Percentiles rank a stretch among this genome's conserved stretches.
These are phyloP conservation scores for Neocallimastix lanati DNA, from an alignment of 192 early-diverging fungal genomes.

Conservation along the genomic window DNA sequence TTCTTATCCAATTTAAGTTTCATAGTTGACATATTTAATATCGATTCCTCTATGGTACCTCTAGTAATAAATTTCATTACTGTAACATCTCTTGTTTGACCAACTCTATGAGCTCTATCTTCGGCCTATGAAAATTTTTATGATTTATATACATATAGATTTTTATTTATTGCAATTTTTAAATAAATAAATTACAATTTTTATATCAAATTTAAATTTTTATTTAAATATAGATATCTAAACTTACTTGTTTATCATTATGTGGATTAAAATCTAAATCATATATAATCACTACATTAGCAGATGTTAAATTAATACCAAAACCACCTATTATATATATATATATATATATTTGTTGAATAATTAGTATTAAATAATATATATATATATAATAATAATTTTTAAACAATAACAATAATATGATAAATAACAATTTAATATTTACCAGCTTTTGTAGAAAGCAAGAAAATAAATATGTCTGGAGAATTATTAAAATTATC, in stretches of 20 bases:
- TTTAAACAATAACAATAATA: no score
- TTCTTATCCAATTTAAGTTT: conserved; percentile 41
- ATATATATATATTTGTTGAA: neutral
- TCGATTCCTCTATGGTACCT: conserved; percentile 52
- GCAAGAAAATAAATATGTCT: conserved; percentile 37
- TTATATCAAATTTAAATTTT: no score
- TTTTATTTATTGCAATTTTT: no score
- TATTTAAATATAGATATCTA: neutral
- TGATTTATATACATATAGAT: no score
- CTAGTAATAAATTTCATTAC: conserved; percentile 50
- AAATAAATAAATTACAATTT: no score
- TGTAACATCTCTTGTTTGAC: conserved; percentile 62
- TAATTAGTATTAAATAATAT: neutral
- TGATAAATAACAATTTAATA: no score
- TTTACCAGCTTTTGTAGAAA: conserved; percentile 58
- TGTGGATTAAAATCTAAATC: conserved; percentile 79
- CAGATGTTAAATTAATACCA: conserved; percentile 60
- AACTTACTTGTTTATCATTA: conserved; percentile 42
- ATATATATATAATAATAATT: no score
- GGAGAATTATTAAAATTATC: conserved; percentile 51
- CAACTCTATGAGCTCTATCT: conserved; percentile 26
- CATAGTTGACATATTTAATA: conserved; percentile 29
- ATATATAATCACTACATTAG: conserved; percentile 58
- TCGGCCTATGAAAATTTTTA: neutral
- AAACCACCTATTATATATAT: conserved; percentile 18